Evolutionary conservation across 2,329 filamentous ascomycete genomes (phyloP), one percentile per base, ranked within the genome.

Genomic region (Parascedosporium putredinis): DNA sequence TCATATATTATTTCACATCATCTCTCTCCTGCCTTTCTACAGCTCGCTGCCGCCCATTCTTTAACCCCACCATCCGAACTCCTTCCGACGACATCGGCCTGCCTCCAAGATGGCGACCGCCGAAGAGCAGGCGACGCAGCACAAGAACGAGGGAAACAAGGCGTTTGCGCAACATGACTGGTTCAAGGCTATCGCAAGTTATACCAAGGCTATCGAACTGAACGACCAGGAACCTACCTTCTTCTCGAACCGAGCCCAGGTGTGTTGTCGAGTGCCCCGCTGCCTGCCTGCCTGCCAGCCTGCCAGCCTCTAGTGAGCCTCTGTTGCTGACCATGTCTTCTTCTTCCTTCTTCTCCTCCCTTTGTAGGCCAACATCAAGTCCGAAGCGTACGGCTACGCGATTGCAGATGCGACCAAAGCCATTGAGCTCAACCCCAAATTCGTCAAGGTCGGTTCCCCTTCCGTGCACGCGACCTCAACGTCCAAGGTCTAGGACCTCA

Each of bases 101-200:
- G 14, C 16, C 12, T 25, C 50, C 53, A 46, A 55, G 56, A 75
- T 75, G 70, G 60, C 69, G 52, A 64, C 64, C 27, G 59, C 64
- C 22, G 59, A 69, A 59, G 82, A 86, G 64, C 81, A 86, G 66
- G 91, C 91, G 48, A 78, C 82, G 57, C 85, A 84, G 62, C 74
- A 95, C 59, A 98, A 98, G 73, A 85, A 94, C 67, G 79, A 94
- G 67, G 93, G 93, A 64, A 98, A 98, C 70, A 86, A 90, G 62
- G 89, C 89, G 49, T 97, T 97, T 69, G 81, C 83, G 51, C 74
- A 81, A 27, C 88, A 95, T 61, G 86, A 97, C 72, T 98, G 87
- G 86, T 79, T 77, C 9, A 71, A 76, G 3, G 93, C 93, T 6
- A 76, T 95, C 55, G 83, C 90, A 2, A 81, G 83, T 57, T 98